phyloP scores from a whole-genome alignment of 257 asterid genomes.

The Solanum bulbocastanum region DNA sequence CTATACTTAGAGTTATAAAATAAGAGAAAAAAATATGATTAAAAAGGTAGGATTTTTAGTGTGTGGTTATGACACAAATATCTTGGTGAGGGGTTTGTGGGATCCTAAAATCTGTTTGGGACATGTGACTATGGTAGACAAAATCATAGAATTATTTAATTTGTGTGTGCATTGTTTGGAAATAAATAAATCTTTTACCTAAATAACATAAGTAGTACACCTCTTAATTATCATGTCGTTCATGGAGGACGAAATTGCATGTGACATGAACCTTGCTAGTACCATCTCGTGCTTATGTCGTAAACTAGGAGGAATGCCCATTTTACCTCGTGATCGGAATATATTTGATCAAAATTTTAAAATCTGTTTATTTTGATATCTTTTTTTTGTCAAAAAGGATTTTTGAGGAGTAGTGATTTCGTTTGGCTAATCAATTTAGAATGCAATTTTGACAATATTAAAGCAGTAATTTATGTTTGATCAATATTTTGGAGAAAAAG shows the following conservation, averaged over 20 bases:
- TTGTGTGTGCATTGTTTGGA: constrained; percentile 21
- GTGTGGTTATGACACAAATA: background rate
- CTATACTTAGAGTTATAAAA: background rate
- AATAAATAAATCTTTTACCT: constrained; percentile 15
- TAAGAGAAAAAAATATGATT: background rate
- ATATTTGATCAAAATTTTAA: background rate
- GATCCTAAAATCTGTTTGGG: background rate
- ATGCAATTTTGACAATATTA: background rate
- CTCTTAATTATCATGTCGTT: constrained; percentile 30
- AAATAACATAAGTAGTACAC: constrained; percentile 15
- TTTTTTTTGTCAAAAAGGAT: background rate
- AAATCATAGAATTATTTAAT: constrained; percentile 26
- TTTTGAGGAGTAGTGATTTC: background rate
- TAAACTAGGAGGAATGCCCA: constrained; percentile 23
- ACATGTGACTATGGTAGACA: constrained; percentile 49
- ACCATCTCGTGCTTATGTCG: constrained; percentile 69
- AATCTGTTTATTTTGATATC: background rate
- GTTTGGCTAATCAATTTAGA: background rate
- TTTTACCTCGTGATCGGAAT: background rate
- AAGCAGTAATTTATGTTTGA: background rate
- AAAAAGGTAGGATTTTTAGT: too few species aligned
- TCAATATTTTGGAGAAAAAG: background rate
- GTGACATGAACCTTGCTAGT: constrained; percentile 44
- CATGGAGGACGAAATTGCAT: constrained; percentile 31
- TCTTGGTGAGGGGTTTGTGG: background rate